Evolutionary conservation across 352 stramenopile species (phyloP), one percentile per base, ranked within the genome.

Genomic region (Globisporangium spiculum): DNA sequence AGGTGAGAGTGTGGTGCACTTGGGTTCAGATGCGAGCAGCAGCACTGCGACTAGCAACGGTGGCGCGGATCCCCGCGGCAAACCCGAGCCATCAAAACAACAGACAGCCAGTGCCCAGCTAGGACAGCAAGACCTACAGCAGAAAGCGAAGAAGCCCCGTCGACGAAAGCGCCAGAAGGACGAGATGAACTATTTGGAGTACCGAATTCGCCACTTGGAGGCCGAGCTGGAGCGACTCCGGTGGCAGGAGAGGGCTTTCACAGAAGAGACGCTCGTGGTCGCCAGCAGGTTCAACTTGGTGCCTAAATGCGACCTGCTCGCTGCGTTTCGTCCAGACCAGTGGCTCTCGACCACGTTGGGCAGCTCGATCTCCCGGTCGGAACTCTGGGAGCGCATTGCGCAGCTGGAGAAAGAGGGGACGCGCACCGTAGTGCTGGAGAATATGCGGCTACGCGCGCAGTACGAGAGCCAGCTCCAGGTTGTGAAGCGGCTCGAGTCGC

Each of bases 391-490:
- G 55, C 68, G 56, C 10, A 79, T 81, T 22, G 72, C 76, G 3
- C 53, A 56, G 27, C 72, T 74, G n/a, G 71, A 83, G 30, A 76
- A 76, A 52, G 63, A 66, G 4, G 64, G 76, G 57, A 70, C 76
- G 4, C 64, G 67, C 9, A 72, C 69, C 10, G 77, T 74, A 27
- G 66, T 71, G 67, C 58, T 68, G 27, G 67, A 83, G 52, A 83
- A 83, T 67, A 68, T 73, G 66, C 67, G 70, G 0, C 67, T 83
- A 9, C 69, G 75, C 3, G 41, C 52, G 1, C 63, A 77, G 62
- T 73, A 73, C 44, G 76, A 83, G 70, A 62, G 72, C 65, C 74
- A 83, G 61, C 69, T 83, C 0, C 72, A 72, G 41, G 68, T 75
- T 3, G 63, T 77, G 20, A 77, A 79, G 53, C 59, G 77, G 46